Evolutionary conservation across 805 yeast species (phyloP), one percentile per base, ranked within the genome.

Genomic region (Starmerella potacharoeniae): DNA sequence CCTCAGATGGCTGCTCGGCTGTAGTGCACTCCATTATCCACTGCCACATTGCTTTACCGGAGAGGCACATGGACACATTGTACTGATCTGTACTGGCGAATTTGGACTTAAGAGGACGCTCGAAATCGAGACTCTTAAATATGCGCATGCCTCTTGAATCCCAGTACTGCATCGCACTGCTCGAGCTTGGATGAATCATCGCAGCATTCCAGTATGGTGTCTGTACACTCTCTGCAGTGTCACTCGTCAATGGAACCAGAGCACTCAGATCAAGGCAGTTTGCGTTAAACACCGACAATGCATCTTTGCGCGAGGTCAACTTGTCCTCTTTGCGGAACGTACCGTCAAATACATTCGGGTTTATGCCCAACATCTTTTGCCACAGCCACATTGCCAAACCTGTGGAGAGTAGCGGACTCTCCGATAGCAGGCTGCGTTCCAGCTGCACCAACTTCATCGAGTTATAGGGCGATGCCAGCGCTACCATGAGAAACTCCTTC

Each of bases 21-120:
- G 86, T 93, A 0, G 96, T 85, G 64, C 96, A 89, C 59, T 91
- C 97, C 79, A 84, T 75, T 6, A 91, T 64, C 95, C 96, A 91
- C 64, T 89, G 96, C 68, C 82, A 77, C 0, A 84, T 71, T 0
- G 93, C 84, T 62, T 84, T 84, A 0, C 96, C 95, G 1, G 85
- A 76, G 58, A 86, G 75, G 53, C 81, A 76, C 61, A 74, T 75
- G n/a, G 73, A 69, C 34, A 58, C 1, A 62, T 55, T 1, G 64
- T 63, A 30, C 63, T 59, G 33, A 17, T 30, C 58, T 49, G 5
- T 59, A 54, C 10, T 67, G 68, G 40, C 16, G 48, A 58, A 43
- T 16, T 42, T 22, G 6, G 54, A 33, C 39, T 42, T 35, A 1
- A 40, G 53, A 13, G 46, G 52, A 14, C 49, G 47, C 30, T 51